phyloP scores from a whole-genome alignment of 2,329 filamentous ascomycete genomes.

The Lasiodiplodia hormozganensis region DNA sequence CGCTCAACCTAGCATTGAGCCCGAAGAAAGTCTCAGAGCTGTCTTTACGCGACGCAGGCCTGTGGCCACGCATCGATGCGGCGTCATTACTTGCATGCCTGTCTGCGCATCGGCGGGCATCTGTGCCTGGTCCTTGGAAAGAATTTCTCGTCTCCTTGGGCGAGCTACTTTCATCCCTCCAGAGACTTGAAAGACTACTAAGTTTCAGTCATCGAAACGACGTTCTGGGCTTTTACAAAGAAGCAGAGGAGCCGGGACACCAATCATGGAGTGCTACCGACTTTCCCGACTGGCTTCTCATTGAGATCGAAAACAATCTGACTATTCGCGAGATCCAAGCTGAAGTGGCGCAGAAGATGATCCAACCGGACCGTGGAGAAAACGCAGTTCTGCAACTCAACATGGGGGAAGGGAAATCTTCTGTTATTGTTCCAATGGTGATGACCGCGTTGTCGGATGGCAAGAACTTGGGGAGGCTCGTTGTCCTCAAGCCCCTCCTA shows the following conservation, averaged over 20 bases:
- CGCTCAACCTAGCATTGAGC: neutral
- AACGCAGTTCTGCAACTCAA: conserved; percentile 41
- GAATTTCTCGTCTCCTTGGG: neutral
- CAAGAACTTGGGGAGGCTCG: conserved; percentile 59
- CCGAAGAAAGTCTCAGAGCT: neutral
- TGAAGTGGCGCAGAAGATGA: conserved; percentile 65
- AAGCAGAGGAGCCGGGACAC: conserved; percentile 52
- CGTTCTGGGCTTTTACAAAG: conserved; percentile 13
- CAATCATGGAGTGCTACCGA: conserved; percentile 60
- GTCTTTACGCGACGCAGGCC: neutral
- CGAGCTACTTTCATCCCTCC: neutral
- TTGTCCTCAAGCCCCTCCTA: conserved; percentile 68
- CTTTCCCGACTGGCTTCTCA: conserved; percentile 66
- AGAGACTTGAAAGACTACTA: conserved; percentile 10
- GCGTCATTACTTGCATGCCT: neutral
- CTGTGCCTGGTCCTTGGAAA: neutral
- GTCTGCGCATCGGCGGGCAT: neutral
- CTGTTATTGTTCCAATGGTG: conserved; percentile 42
- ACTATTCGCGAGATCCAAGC: conserved; percentile 67
- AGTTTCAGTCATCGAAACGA: neutral
- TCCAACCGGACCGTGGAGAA: neutral
- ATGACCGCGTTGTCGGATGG: conserved; percentile 57
- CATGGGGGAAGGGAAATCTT: conserved; percentile 46
- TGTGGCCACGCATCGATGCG: conserved; percentile 1
- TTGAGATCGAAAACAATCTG: conserved; percentile 70